A percentile compares a stretch with the other conserved stretches of the same genome.
Conservation (phyloP, 805 yeast species). For the Schizosaccharomyces lindneri region DNA sequence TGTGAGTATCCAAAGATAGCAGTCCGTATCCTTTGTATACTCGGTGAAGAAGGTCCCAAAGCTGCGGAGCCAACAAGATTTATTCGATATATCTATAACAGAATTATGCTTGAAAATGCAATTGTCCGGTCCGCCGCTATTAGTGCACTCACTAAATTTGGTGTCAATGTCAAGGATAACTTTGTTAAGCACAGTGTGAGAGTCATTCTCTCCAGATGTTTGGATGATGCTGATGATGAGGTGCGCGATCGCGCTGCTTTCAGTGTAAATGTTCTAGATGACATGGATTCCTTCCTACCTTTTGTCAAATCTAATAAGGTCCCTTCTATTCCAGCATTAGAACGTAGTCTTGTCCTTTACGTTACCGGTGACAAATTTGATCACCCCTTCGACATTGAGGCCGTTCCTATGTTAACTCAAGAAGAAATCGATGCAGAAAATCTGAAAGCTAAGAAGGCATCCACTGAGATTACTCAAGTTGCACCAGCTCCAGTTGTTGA, state of each 20-base stretch:
- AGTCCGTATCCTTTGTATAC: conserved; percentile 71
- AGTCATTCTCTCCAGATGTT: conserved; percentile 53
- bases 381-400: conserved; percentile 45
- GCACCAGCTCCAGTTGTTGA: conserved; percentile 10
- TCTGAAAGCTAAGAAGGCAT: conserved; percentile 26
- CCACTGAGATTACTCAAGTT: conserved; percentile 7
- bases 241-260: conserved; percentile 1
- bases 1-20: conserved; percentile 88
- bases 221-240: conserved; percentile 3
- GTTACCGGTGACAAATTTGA: conserved; percentile 24
- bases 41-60: conserved; percentile 86
- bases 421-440: conserved; percentile 16
- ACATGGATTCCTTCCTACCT: conserved; percentile 16
- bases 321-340: conserved; percentile 56
- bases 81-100: conserved; percentile 86
- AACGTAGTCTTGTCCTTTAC: conserved; percentile 48
- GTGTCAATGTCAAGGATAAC: conserved; percentile 43
- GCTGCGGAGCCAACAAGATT: conserved; percentile 68
- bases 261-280: conserved; percentile 13
- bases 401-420: conserved; percentile 28
- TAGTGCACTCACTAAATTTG: conserved; percentile 74
- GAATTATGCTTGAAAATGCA: conserved; percentile 88
- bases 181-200: conserved; percentile 42
- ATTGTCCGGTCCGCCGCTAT: conserved; percentile 91
- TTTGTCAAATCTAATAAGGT: conserved; percentile 43